Base-by-base conservation (phyloP, 2,329 filamentous ascomycete species). In the Xylariaceae sp. region DNA sequence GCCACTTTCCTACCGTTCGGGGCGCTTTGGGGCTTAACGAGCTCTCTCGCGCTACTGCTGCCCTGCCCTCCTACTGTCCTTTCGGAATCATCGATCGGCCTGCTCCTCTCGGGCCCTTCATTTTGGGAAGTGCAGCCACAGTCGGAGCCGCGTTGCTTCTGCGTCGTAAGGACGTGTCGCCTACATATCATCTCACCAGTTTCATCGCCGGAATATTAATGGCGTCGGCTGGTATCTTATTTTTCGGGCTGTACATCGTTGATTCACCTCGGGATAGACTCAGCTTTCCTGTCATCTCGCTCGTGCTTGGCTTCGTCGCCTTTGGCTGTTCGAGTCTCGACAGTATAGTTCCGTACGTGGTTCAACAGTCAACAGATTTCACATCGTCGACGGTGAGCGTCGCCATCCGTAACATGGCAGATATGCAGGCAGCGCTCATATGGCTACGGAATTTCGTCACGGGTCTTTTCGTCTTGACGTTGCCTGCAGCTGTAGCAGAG, bases 341-440 rank as follows among this genome's bases (percentile, higher is more conserved):
- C 48, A 67, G 69, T 2, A 70, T 73, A 0, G 67, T 70, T 2
- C 64, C 67, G 3, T 75, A 77, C 1, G 61, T 76, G 22, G 69
- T 81, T 42, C 68, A 69, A 22, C 69, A 72, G n/a, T 79, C 76
- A 31, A 74, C 77, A 7, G 72, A 73, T 42, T 80, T 77, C 55
- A 80, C 76, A 0, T 74, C 71, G 3, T 69, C 74, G 6, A 79
- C 72, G 60, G 67, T 79, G 19, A 67, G 67, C n/a, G 66, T 73
- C 12, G 71, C 72, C 19, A 69, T 77, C 47, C 73, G 77, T 31
- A 76, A 71, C 58, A 73, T 73, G 14, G 70, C 70, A 13, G 77
- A 81, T 57, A 80, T 81, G 77, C 65, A 71, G 22, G 72, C 69
- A 3, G 73, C 69, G 31, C 68, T 78, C 2, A 54, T 65, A 2